Conservation (phyloP, 2,329 filamentous ascomycete species). For the Cladosporium velox region DNA sequence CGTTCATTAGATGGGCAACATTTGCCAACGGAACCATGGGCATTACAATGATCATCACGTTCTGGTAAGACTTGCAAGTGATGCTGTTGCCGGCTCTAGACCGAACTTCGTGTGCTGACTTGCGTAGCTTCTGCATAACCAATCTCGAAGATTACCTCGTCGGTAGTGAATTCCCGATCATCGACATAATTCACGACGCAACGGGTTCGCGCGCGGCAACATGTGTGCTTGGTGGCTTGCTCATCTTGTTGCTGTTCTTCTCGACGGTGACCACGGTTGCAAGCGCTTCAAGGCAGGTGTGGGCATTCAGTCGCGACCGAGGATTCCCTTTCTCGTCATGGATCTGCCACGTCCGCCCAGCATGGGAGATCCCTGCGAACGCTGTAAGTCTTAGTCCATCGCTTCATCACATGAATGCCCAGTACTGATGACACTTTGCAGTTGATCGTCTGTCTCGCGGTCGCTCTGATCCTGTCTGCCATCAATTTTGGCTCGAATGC, state of each 20-base stretch:
- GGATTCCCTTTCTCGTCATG: constrained; percentile 38
- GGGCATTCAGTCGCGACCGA: constrained; percentile 39
- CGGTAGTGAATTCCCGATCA: constrained; percentile 12
- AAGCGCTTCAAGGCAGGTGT: constrained; percentile 37
- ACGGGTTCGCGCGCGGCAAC: constrained; percentile 36
- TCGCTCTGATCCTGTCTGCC: constrained; percentile 39
- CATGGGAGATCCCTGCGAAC: constrained; percentile 38
- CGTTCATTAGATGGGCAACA: constrained; percentile 37
- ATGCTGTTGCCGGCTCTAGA: not conserved
- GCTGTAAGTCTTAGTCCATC: constrained; percentile 30
- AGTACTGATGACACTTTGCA: not conserved
- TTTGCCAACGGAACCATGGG: constrained; percentile 39
- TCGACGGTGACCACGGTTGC: constrained; percentile 40
- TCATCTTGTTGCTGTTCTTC: constrained; percentile 38
- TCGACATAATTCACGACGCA: constrained; percentile 31
- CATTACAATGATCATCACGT: constrained; percentile 42
- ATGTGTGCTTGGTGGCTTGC: constrained; percentile 34
- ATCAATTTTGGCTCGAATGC: constrained; percentile 47
- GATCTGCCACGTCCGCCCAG: constrained; percentile 36
- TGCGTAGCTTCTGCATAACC: constrained; percentile 16
- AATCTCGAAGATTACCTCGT: constrained; percentile 7
- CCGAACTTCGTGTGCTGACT: not conserved
- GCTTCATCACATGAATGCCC: not conserved
- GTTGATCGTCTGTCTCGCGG: constrained; percentile 27
- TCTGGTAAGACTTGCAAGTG: constrained; percentile 28